Conservation (phyloP, 2,329 filamentous ascomycete species). For the Passalora sequoiae region DNA sequence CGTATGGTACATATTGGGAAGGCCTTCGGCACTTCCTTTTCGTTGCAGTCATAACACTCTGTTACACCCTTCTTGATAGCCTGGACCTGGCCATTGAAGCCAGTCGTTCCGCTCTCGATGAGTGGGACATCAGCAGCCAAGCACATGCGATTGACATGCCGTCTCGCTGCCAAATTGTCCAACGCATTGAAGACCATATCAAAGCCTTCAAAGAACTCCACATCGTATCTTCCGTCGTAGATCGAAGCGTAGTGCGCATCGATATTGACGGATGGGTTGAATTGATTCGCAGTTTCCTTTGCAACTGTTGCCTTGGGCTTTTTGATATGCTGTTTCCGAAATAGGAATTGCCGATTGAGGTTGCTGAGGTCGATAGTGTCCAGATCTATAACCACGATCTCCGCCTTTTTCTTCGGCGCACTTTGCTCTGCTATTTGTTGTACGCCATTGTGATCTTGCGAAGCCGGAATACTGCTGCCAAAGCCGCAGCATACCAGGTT, state of each 20-base stretch:
- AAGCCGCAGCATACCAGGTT: constrained; percentile 90
- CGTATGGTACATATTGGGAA: constrained; percentile 97
- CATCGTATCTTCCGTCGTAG: constrained; percentile 79
- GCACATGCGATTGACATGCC: constrained; percentile 97
- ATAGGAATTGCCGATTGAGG: constrained; percentile 94
- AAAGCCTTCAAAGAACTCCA: constrained; percentile 82
- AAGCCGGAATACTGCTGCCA: constrained; percentile 41
- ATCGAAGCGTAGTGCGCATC: constrained; percentile 91
- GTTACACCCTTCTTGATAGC: constrained; percentile 83
- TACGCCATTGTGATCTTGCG: constrained; percentile 5
- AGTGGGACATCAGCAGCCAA: constrained; percentile 83
- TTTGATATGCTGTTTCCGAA: constrained; percentile 95
- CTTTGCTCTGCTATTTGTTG: constrained; percentile 5
- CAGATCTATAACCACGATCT: constrained; percentile 91
- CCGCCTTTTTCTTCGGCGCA: constrained; percentile 33
- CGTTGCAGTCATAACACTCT: constrained; percentile 92
- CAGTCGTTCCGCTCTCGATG: constrained; percentile 94
- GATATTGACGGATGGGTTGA: constrained; percentile 84
- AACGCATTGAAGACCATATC: constrained; percentile 90
- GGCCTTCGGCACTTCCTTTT: constrained; percentile 83
- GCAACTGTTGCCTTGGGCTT: constrained; percentile 93
- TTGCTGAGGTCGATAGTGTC: constrained; percentile 98
- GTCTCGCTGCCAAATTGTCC: constrained; percentile 87
- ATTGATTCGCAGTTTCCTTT: constrained; percentile 81
- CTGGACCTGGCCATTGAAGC: constrained; percentile 96